Evolutionary conservation across 106 monocot genomes (phyloP), one percentile per base, ranked within the genome.

Genomic region (Triglochin maritima): DNA sequence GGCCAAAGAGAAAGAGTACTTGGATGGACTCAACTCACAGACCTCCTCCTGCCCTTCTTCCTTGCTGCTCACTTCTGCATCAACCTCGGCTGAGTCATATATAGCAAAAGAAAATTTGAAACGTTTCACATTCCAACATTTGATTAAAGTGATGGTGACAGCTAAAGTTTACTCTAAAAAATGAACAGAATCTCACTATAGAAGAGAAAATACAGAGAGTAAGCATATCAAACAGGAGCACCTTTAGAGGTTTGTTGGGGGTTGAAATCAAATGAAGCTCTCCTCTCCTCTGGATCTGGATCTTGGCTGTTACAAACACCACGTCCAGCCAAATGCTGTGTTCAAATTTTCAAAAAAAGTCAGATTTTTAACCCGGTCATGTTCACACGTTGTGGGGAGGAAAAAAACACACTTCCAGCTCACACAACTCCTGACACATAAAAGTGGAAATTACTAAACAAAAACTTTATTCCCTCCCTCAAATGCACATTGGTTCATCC

Each of bases 321-420:
- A 15, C 64, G 63, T 76, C 70, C 77, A 52, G 77, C 85, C 77
- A 85, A 82, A 71, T 66, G 70, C 88, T 85, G 59, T 15, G 66
- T 42, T 10, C 8, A 69, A 48, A 6, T 12, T 12, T 57, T 8
- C 43, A 46, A 69, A 12, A 68, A 56, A 57, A 5, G 46, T 69
- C 17, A 69, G 57, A 45, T 49, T 10, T 68, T 56, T 67, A 16
- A 29, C 29, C 29, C 29, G 1, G 29, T 29, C 29, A 29, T 29
- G 29, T 29, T 29, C 29, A 29, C 29, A 29, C 29, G 29, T 29
- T 29, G 1, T 29, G 29, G 29, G 29, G 29, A 29, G 29, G 29
- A 29, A 29, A 29, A 29, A 29, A 29, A 29, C 29, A 29, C 29
- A 29, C 29, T 29, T 29, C 29, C 29, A 29, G 29, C 29, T 29